Percentiles rank a stretch among this genome's conserved stretches.
These are phyloP conservation scores for Penicillium sp. DNA, from an alignment of 2,329 filamentous ascomycete genomes.

Conservation along the genomic window DNA sequence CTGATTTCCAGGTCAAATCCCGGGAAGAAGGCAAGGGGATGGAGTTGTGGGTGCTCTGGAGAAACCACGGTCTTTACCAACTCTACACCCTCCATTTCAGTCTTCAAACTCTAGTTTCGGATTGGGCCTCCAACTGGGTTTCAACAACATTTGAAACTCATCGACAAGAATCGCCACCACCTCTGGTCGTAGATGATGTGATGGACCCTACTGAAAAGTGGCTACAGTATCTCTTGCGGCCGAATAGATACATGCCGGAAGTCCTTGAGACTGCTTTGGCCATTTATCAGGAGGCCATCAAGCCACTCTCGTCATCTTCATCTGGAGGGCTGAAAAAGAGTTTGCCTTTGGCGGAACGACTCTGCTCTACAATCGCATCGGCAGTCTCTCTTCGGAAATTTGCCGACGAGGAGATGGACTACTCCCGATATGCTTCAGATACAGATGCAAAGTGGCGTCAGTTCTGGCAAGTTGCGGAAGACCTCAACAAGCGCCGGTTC, in stretches of 20 bases:
- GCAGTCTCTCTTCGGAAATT: constrained; percentile 64
- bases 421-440: constrained; percentile 68
- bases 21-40: constrained; percentile 53
- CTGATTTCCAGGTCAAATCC: constrained; percentile 66
- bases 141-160: constrained; percentile 62
- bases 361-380: constrained; percentile 68
- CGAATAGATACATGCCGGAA: constrained; percentile 74
- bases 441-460: constrained; percentile 83
- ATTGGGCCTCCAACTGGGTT: constrained; percentile 69
- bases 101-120: constrained; percentile 58
- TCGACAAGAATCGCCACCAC: constrained; percentile 52
- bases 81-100: constrained; percentile 72
- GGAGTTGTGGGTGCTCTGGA: constrained; percentile 75
- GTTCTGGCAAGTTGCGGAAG: constrained; percentile 80
- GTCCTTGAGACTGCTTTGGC: constrained; percentile 80
- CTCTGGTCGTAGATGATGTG: constrained; percentile 61
- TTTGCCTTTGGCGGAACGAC: constrained; percentile 67
- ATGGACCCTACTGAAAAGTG: constrained; percentile 77
- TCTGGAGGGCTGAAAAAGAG: constrained; percentile 45
- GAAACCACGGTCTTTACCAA: constrained; percentile 76
- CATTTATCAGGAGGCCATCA: constrained; percentile 70
- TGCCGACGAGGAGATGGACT: constrained; percentile 66
- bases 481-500: constrained; percentile 80
- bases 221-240: constrained; percentile 78
- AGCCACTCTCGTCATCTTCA: constrained; percentile 34